Evolutionary conservation across 2,329 filamentous ascomycete species (phyloP), one percentile per base, ranked within the genome.

Genomic region (Zasmidium cellare): DNA sequence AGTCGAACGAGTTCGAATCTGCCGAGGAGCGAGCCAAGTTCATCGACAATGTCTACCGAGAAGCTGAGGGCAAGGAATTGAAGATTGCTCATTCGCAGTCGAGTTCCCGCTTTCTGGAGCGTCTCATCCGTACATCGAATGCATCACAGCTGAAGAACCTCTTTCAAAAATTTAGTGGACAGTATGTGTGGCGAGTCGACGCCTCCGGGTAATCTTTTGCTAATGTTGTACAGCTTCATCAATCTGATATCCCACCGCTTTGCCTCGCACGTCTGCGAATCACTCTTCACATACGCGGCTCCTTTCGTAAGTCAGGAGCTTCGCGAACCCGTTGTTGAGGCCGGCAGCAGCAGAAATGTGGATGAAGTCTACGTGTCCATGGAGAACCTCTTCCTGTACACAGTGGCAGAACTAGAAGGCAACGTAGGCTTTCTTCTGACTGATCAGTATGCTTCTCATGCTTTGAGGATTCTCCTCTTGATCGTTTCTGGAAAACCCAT

Each of bases 51-150:
- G 89, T 97, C 52, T 96, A 90, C 76, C 82, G 84, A 65, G 93
- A 97, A 76, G 92, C 92, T 0, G 82, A 87, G 60, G 92, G 91
- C 60, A 97, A 97, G 76, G 94, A 97, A 75, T 80, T 99, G 70
- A 99, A 97, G 80, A 85, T 99, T 62, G 92, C 92, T 22, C 94
- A 91, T 77, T 96, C 92, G 74, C 94, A 99, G 76, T 94, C 91
- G 2, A 97, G 92, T 76, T 99, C 94, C 52, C 83, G 94, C 16
- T 78, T 99, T 53, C 89, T 97, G 87, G 94, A 99, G 78, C 84
- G 92, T 28, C 77, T 99, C 71, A 96, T 99, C 54, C 82, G 92
- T 54, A 79, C 96, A 62, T 93, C 91, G 24, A 88, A 85, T 31
- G 82, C 88, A 28, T 78, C 79, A 18, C 94, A 97, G 76, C 87